phyloP scores from a whole-genome alignment of 164 flowering plant genomes.

The Nymphaea colorata region DNA sequence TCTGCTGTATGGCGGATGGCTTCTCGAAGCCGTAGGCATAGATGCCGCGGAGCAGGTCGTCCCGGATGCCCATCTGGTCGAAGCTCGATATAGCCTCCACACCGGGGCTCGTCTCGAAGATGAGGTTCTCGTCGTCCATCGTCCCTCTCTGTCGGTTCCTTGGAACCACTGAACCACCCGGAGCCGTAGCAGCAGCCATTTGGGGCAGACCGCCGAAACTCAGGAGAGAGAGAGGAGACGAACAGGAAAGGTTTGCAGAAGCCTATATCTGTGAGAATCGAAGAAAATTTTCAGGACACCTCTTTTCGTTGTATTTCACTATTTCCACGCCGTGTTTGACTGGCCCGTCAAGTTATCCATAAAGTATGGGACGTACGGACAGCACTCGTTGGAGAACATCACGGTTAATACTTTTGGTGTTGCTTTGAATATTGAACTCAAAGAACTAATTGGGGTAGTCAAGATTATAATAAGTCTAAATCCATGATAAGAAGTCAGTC shows the following conservation, averaged over 20 bases:
- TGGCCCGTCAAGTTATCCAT: no score
- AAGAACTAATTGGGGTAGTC: no score
- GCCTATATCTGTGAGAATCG: no score
- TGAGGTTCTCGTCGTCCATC: conserved; percentile 42
- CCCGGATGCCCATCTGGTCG: conserved; percentile 76
- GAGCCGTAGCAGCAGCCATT: conserved; percentile 15
- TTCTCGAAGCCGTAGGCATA: conserved; percentile 81
- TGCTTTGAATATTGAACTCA: no score
- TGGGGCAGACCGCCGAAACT: neutral
- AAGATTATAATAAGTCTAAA: no score
- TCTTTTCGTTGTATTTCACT: no score
- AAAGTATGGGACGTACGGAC: no score
- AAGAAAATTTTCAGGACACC: no score
- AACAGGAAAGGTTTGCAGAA: neutral
- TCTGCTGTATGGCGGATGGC: conserved; percentile 91
- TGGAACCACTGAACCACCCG: conserved; percentile 18
- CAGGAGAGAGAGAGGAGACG: neutral
- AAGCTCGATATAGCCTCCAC: conserved; percentile 60
- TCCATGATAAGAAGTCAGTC: no score
- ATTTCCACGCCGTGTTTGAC: no score
- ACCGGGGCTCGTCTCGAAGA: conserved; percentile 74
- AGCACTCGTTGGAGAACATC: no score
- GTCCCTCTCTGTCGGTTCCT: conserved; percentile 26
- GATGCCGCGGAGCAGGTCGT: conserved; percentile 75
- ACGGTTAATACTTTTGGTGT: no score